Base-by-base conservation (phyloP, 495 filamentous ascomycete species). In the Immersiella caudata region DNA sequence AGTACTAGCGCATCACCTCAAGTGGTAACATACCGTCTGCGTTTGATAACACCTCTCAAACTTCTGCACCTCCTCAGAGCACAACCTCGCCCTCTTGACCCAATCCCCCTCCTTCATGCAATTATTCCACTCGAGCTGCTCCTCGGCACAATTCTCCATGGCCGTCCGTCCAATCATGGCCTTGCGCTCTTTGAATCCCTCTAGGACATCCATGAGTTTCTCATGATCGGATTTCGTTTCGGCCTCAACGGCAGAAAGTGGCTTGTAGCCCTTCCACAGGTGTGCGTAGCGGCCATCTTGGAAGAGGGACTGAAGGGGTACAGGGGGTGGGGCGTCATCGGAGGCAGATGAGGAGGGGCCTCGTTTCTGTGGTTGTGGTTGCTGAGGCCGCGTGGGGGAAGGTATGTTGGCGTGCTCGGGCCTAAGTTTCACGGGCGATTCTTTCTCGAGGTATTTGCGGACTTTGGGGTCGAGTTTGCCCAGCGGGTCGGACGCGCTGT, bases 81-180 rank as follows among this genome's bases (percentile, higher is more conserved):
- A 98, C 86, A 96, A 83, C 4, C 86, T 92, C 78, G 90, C 75
- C 25, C 83, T 81, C 54, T 87, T 82, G 59, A 75, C 73, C 77
- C 82, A 84, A 24, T 79, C 80, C 40, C 93, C 93, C 51, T 79
- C 82, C 64, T 83, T 80, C 80, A 92, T 96, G 81, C 95, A 99
- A 2, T 87, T 80, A 59, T 84, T 84, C 79, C 94, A 85, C 25
- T 84, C 88, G 70, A 88, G 79, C 77, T 97, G 90, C 78, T 97
- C 93, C 62, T 92, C 68, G 0, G 93, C 90, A 80, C 95, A 99
- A 76, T 97, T 99, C 81, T 98, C 96, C 70, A 96, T 81, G 16
- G 95, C 95, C 8, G 91, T 92, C 21, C 86, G 84, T 21, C 91
- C 91, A 62, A 98, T 92, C 62, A 85, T 82, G 21, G 85, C 86